Base-by-base conservation (phyloP, 768 basidiomycete species). In the Rhodosporidiobolus odoratus region DNA sequence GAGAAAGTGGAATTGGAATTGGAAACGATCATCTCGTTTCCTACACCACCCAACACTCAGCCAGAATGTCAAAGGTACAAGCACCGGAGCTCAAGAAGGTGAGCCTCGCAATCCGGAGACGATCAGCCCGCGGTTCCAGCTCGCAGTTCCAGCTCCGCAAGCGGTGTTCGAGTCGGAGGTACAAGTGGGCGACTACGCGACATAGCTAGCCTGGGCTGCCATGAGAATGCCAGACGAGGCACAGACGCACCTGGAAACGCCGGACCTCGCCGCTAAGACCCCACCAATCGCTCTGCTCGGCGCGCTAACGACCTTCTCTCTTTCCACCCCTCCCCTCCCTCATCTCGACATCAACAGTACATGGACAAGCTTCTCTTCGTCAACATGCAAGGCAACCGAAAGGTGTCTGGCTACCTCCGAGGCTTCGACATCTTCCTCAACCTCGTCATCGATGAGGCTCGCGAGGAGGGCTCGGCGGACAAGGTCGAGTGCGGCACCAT, bases 371-470 rank as follows among this genome's bases (percentile, higher is more conserved):
- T 89, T 78, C 83, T 98, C 75, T 94, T 94, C 81, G 84, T 99
- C 77, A 87, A 95, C 82, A 83, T 99, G 3, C 76, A 78, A 58
- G 81, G 80, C 23, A 92, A 92, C 65, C 88, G 95, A 78, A 92
- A 91, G 85, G 91, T 99, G 77, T 92, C 91, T 82, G 96, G 96
- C 64, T 88, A 87, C 21, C 82, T 99, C 60, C 88, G 96, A 72
- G 96, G 96, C 62, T 99, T 96, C 81, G 96, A 99, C 83, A 89
- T 99, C 74, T 99, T 99, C 84, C 83, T 99, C 79, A 99, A 99
- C 81, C 85, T 99, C 47, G 96, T 98, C 75, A 87, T 99, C 80
- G 96, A 98, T 80, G 91, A 98, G 78, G 91, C 92, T 16, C 80
- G 88, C 76, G 96, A 99, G 81, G 96, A 98, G 83, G 87, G 88